Evolutionary conservation across 2,329 filamentous ascomycete genomes (phyloP), one percentile per base, ranked within the genome.

Genomic region (Kalmusia sp.): DNA sequence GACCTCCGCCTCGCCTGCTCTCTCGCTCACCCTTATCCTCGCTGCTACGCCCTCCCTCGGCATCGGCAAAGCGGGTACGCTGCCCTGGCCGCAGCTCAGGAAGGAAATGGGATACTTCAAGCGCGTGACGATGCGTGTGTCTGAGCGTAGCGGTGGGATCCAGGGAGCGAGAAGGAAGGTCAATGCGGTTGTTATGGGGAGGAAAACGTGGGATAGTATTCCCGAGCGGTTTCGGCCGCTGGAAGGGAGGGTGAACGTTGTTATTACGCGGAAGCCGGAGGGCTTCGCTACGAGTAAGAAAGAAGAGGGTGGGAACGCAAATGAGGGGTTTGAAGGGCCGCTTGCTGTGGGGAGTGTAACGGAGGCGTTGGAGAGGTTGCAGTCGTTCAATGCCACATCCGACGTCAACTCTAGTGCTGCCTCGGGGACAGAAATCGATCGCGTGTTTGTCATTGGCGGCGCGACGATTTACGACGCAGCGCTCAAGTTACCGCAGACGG

Each of bases 71-170:
- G 81, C 83, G 54, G 92, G 92, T 55, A 83, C 81, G 3, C 85
- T 99, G 49, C 95, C 95, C 3, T 99, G 95, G 95, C 91, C 89
- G 0, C 89, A 89, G 37, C 83, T 98, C 28, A 91, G 87, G 75
- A 87, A 89, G 58, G 95, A 99, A 77, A 96, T 99, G 92, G 87
- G 87, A 33, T 98, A 96, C 74, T 99, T 99, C 74, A 90, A 92
- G 15, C 88, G 93, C 54, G 89, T 96, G 34, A 98, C 93, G 3
- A 92, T 90, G 65, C 85, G 88, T 14, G 71, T 85, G 24, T n/a
- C n/a, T n/a, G n/a, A n/a, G n/a, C n/a, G n/a, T n/a, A n/a, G n/a
- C n/a, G n/a, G n/a, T n/a, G 21, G 39, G 49, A 22, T 33, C 15
- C 2, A 33, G 21, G 24, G 5, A n/a, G 44, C 4, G 2, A 19